phyloP scores from a whole-genome alignment of 306 rosid species.

The Pterocarpus macrocarpus region DNA sequence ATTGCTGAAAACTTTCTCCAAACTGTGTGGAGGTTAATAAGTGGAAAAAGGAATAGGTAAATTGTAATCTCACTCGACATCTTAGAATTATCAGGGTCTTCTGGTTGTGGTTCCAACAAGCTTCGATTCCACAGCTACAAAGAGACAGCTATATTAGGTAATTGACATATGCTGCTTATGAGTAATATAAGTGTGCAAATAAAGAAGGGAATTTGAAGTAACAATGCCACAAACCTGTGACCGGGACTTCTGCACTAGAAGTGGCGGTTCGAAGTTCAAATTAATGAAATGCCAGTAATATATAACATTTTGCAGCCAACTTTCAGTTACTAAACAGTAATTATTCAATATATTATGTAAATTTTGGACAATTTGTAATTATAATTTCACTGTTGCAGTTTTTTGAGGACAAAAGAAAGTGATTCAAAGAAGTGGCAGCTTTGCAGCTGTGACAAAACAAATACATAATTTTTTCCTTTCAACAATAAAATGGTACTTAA shows the following conservation, averaged over 20 bases:
- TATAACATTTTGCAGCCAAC: too few species aligned
- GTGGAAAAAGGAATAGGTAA: neutral
- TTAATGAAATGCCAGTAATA: too few species aligned
- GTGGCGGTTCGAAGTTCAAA: too few species aligned
- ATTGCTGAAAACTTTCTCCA: too few species aligned
- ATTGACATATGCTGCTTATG: conserved; percentile 4
- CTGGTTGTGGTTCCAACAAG: neutral
- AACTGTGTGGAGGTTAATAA: neutral
- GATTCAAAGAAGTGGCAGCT: neutral
- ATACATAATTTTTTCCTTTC: too few species aligned
- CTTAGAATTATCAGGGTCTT: neutral
- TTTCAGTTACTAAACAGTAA: too few species aligned
- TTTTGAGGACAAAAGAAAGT: neutral
- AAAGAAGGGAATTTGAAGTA: too few species aligned
- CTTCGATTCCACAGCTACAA: neutral
- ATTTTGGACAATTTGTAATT: neutral
- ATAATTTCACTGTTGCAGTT: neutral
- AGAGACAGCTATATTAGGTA: neutral
- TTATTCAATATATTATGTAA: too few species aligned
- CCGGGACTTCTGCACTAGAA: too few species aligned
- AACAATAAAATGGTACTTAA: too few species aligned
- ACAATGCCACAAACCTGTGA: too few species aligned
- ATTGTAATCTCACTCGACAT: conserved; percentile 10
- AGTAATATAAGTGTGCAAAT: neutral
- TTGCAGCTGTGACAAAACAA: too few species aligned